Percentiles rank a stretch among this genome's conserved stretches.
phyloP scores from a whole-genome alignment of 2,329 filamentous ascomycete species.

The Neopestalotiopsis sp. region DNA sequence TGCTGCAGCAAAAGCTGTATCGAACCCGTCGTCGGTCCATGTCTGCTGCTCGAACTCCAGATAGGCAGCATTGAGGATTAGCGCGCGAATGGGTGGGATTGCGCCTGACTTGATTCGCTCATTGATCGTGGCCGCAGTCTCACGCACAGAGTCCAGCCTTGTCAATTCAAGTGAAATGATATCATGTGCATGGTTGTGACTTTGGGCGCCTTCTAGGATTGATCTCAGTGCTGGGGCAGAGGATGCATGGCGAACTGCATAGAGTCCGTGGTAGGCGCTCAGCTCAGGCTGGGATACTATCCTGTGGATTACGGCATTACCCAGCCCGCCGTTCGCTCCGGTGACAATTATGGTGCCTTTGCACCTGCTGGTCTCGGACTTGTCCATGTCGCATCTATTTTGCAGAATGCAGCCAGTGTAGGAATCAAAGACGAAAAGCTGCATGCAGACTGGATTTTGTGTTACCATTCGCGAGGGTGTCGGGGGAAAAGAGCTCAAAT shows the following conservation, averaged over 20 bases:
- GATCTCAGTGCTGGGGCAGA: conserved; percentile 35
- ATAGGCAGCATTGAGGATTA: conserved; percentile 34
- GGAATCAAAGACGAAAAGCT: too few relatives aligned
- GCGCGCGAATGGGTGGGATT: conserved; percentile 32
- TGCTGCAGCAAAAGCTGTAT: conserved; percentile 38
- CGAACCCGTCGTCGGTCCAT: conserved; percentile 39
- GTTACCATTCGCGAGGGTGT: too few relatives aligned
- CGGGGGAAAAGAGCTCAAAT: too few relatives aligned
- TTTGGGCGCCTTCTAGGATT: conserved; percentile 25
- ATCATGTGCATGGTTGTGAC: conserved; percentile 31
- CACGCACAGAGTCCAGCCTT: conserved; percentile 26
- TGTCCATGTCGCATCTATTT: not conserved
- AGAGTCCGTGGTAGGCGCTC: conserved; percentile 41
- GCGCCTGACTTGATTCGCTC: conserved; percentile 27
- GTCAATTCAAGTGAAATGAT: conserved; percentile 34
- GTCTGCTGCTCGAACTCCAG: conserved; percentile 32
- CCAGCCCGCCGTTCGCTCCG: conserved; percentile 46
- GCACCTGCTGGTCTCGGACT: not conserved
- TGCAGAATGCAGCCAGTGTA: too few relatives aligned
- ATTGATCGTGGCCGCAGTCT: conserved; percentile 25
- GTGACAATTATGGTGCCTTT: conserved; percentile 42
- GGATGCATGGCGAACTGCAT: conserved; percentile 42
- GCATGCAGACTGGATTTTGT: too few relatives aligned
- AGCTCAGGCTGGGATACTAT: conserved; percentile 36
- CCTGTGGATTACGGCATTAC: conserved; percentile 38